These are phyloP conservation scores for Cystobasidium ongulense DNA, from an alignment of 768 basidiomycete species.

Conservation along the genomic window DNA sequence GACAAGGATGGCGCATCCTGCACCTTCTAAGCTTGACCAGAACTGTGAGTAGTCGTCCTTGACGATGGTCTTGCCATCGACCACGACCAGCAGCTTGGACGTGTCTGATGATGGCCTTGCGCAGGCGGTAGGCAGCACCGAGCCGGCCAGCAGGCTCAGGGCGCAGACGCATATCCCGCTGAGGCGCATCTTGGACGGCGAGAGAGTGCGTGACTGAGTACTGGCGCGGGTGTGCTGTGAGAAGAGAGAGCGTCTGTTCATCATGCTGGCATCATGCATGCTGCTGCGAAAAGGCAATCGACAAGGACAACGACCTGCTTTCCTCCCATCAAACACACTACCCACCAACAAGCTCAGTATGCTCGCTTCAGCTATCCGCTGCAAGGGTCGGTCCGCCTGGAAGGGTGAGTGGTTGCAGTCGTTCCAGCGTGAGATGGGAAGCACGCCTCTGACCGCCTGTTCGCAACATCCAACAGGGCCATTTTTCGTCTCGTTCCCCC, in stretches of 20 bases:
- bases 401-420: slow-evolving; percentile 45
- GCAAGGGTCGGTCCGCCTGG: slow-evolving; percentile 46
- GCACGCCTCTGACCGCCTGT: neutral
- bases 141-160: neutral
- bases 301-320: neutral
- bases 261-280: neutral
- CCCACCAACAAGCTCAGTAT: slow-evolving; percentile 3
- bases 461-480: slow-evolving; percentile 57
- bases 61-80: neutral
- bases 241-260: neutral
- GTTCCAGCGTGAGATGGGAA: neutral
- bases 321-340: neutral
- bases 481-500: slow-evolving; percentile 87
- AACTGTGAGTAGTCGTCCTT: slow-evolving; percentile 15
- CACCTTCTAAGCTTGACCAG: slow-evolving; percentile 26
- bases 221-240: neutral
- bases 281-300: neutral
- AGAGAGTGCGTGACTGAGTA: neutral
- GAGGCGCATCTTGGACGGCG: neutral
- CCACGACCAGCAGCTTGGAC: slow-evolving; percentile 19
- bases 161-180: neutral
- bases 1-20: no score
- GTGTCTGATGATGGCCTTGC: neutral
- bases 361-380: slow-evolving; percentile 11
- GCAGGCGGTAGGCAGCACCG: neutral